These are phyloP conservation scores for Salix purpurea DNA, from an alignment of 345 rosid species.

Conservation along the genomic window DNA sequence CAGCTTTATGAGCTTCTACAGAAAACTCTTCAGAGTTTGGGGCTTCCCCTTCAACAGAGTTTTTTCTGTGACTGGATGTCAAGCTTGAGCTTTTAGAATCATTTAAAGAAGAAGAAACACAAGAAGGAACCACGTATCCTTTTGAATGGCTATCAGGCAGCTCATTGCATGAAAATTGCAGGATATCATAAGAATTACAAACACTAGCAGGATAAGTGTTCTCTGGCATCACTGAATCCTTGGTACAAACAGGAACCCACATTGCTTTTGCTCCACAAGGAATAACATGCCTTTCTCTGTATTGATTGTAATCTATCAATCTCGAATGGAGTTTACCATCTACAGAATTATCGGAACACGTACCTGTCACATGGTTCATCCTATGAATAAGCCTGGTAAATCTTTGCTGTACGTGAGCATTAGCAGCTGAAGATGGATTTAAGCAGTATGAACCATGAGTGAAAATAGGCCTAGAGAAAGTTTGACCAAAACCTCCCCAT, in stretches of 20 bases:
- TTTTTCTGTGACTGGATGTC: background rate
- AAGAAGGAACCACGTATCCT: background rate
- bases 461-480: background rate
- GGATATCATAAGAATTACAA: background rate
- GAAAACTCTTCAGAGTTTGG: background rate
- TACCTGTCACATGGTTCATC: background rate
- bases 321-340: background rate
- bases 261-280: conserved; percentile 5
- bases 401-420: conserved; percentile 4
- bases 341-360: background rate
- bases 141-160: background rate
- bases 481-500: background rate
- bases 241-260: conserved; percentile 13
- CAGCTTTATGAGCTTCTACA: conserved; percentile 1
- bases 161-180: background rate
- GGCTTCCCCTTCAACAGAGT: conserved; percentile 5
- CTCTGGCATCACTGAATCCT: conserved; percentile 1
- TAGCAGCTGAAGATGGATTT: background rate
- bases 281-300: background rate
- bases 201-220: conserved; percentile 4
- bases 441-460: background rate
- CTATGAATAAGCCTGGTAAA: background rate
- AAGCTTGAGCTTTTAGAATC: background rate
- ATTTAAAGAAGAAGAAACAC: background rate
- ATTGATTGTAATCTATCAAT: background rate